Evolutionary conservation across 805 yeast species (phyloP).

Genomic region (Candida wancherniae): DNA sequence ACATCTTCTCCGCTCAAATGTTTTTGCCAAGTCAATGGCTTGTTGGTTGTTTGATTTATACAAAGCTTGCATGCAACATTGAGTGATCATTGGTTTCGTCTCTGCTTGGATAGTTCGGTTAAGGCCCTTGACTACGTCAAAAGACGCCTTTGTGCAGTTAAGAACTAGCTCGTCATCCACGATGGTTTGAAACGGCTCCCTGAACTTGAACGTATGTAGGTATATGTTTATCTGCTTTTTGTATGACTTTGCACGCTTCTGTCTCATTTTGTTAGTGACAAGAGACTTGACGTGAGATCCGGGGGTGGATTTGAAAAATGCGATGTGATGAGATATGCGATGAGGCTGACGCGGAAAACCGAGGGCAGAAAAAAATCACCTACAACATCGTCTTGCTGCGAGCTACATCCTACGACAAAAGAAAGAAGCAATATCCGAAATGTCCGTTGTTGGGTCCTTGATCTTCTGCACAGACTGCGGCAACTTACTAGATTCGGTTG

Average conservation of each 20-base stretch:
- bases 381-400: background rate
- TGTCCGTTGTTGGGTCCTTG: slow-evolving; percentile 95
- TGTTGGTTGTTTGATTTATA: slow-evolving; percentile 66
- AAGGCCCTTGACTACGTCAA: slow-evolving; percentile 77
- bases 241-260: slow-evolving; percentile 91
- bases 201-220: slow-evolving; percentile 80
- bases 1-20: slow-evolving; percentile 88
- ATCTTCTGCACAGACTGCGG: slow-evolving; percentile 95
- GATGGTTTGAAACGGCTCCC: slow-evolving; percentile 88
- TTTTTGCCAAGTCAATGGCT: slow-evolving; percentile 78
- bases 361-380: slow-evolving; percentile 4
- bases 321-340: background rate
- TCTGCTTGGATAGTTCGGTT: slow-evolving; percentile 79
- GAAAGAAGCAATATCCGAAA: no score
- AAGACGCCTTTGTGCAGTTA: slow-evolving; percentile 61
- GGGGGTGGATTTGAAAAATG: slow-evolving; percentile 3
- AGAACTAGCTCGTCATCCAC: slow-evolving; percentile 77
- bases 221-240: slow-evolving; percentile 88
- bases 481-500: slow-evolving; percentile 69
- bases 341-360: background rate
- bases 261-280: slow-evolving; percentile 59
- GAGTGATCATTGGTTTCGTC: slow-evolving; percentile 87
- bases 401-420: background rate
- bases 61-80: slow-evolving; percentile 86
- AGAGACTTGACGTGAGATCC: slow-evolving; percentile 5